These are phyloP conservation scores for Leccinum pellstonianum DNA, from an alignment of 768 basidiomycete genomes.

Conservation along the genomic window DNA sequence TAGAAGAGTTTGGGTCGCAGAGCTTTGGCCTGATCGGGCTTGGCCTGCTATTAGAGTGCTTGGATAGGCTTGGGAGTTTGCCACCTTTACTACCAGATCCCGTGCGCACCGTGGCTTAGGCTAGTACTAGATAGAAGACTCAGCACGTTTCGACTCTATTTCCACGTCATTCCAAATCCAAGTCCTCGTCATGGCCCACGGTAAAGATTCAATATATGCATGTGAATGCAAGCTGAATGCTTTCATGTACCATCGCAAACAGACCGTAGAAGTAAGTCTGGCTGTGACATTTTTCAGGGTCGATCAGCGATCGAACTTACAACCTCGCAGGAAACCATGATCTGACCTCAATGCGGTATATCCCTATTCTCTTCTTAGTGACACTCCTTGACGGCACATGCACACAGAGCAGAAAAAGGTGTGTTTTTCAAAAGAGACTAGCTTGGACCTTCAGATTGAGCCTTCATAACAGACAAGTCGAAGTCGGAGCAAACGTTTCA, in stretches of 20 bases:
- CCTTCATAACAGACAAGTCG: constrained; percentile 7
- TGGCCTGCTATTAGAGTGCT: constrained; percentile 54
- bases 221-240: constrained; percentile 5
- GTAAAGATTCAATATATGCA: constrained; percentile 11
- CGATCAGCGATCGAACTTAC: constrained; percentile 2
- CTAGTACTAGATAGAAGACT: neutral
- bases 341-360: constrained; percentile 15
- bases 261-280: constrained; percentile 20
- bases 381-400: neutral
- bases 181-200: constrained; percentile 14
- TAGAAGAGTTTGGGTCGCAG: constrained; percentile 46
- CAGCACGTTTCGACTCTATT: neutral
- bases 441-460: neutral
- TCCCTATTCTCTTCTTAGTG: neutral
- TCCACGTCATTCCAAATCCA: constrained; percentile 1
- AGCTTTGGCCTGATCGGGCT: constrained; percentile 73
- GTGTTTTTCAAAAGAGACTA: neutral
- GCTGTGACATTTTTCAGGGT: neutral
- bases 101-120: neutral
- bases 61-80: constrained; percentile 42
- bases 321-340: constrained; percentile 11
- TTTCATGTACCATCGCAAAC: neutral
- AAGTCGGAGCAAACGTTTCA: constrained; percentile 25
- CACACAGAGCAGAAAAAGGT: constrained; percentile 18
- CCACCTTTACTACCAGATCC: constrained; percentile 20